Conservation (phyloP, 75 land plant genomes). For the Cupressus sempervirens region DNA sequence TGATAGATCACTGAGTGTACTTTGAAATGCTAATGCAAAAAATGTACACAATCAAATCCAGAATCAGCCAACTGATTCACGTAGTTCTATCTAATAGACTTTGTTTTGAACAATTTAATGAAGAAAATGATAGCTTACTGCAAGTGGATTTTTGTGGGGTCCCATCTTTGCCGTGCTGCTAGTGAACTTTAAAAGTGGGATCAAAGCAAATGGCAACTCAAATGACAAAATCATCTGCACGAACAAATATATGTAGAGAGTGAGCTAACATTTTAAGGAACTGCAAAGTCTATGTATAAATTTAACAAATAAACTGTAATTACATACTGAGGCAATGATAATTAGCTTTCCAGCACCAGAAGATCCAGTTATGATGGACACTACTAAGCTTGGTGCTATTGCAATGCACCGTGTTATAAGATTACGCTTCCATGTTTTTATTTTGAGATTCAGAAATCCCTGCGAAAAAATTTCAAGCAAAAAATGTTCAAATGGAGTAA, state of each 20-base stretch:
- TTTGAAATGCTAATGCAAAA: too few species aligned
- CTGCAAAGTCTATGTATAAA: background rate
- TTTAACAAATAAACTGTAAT: background rate
- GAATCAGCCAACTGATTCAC: too few species aligned
- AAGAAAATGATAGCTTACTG: slow-evolving; percentile 3
- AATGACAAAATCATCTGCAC: slow-evolving; percentile 44
- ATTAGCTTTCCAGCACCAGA: slow-evolving; percentile 27
- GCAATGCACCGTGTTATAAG: slow-evolving; percentile 28
- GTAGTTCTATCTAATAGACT: too few species aligned
- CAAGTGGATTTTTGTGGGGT: slow-evolving; percentile 18
- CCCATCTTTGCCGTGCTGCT: slow-evolving; percentile 52
- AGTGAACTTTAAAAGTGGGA: slow-evolving; percentile 47
- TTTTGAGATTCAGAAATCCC: slow-evolving; percentile 27
- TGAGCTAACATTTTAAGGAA: background rate
- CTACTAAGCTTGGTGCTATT: slow-evolving; percentile 22
- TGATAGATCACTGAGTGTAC: too few species aligned
- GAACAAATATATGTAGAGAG: background rate
- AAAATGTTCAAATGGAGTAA: too few species aligned
- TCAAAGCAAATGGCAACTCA: slow-evolving; percentile 42
- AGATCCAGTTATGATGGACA: slow-evolving; percentile 24
- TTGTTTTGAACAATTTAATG: background rate
- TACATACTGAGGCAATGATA: slow-evolving; percentile 15
- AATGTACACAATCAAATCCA: too few species aligned
- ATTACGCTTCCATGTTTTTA: slow-evolving; percentile 29
- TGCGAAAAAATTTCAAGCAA: background rate